Conservation (phyloP, 345 rosid species). For the Arabis hirsuta region DNA sequence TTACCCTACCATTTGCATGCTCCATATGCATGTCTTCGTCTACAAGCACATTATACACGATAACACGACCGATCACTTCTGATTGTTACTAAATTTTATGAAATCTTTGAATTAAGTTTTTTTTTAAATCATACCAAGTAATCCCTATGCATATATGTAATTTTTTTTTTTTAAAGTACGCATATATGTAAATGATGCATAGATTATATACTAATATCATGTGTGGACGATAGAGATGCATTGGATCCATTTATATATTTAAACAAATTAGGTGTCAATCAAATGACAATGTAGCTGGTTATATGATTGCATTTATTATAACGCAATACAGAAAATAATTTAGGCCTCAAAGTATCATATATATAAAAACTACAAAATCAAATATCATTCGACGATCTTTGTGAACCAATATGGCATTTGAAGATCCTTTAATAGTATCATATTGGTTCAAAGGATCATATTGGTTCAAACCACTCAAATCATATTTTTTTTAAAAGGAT, state of each 20-base stretch:
- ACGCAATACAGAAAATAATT: background rate
- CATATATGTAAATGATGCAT: background rate
- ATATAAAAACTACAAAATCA: slow-evolving; percentile 8
- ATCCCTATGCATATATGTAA: background rate
- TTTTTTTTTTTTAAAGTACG: background rate
- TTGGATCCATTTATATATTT: slow-evolving; percentile 11
- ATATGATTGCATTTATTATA: slow-evolving; percentile 19
- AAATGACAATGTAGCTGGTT: slow-evolving; percentile 10
- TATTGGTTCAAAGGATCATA: too few species aligned
- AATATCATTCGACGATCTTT: background rate
- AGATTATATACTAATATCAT: background rate
- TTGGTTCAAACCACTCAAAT: too few species aligned
- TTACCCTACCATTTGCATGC: slow-evolving; percentile 40
- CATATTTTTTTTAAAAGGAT: too few species aligned
- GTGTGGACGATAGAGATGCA: slow-evolving; percentile 10
- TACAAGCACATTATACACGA: slow-evolving; percentile 26
- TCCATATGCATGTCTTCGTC: slow-evolving; percentile 32
- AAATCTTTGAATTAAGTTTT: slow-evolving; percentile 5
- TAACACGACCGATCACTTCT: slow-evolving; percentile 21
- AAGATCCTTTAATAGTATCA: too few species aligned
- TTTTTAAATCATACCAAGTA: background rate
- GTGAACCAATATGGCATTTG: slow-evolving; percentile 6
- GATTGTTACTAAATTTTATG: slow-evolving; percentile 10
- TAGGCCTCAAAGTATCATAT: slow-evolving; percentile 12
- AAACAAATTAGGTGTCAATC: background rate